Percentiles rank a stretch among this genome's conserved stretches.
These are phyloP conservation scores for Sonneratia caseolaris DNA, from an alignment of 345 rosid genomes.

Conservation along the genomic window DNA sequence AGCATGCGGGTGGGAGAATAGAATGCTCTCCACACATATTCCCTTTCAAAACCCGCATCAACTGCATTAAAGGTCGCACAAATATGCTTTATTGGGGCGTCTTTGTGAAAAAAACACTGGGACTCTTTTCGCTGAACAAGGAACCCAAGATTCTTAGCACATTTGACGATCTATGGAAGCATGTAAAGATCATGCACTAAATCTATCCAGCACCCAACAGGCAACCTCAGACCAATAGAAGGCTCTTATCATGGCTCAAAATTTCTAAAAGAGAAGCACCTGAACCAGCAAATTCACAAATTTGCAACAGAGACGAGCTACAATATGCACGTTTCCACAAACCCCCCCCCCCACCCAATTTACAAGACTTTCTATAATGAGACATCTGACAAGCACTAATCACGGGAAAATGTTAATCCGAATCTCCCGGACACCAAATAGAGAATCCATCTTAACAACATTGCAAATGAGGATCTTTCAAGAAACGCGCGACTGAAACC, in stretches of 20 bases:
- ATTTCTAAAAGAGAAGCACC: neutral
- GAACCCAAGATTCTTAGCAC: too few relatives aligned
- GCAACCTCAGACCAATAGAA: neutral
- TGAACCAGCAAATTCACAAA: neutral
- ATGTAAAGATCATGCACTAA: neutral
- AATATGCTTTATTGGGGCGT: neutral
- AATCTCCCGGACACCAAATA: neutral
- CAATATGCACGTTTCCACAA: neutral
- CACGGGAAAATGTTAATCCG: neutral
- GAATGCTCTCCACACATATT: neutral
- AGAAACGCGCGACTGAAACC: conserved; percentile 9
- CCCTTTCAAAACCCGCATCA: neutral
- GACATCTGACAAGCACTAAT: neutral
- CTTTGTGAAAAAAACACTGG: neutral
- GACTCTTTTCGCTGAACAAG: too few relatives aligned
- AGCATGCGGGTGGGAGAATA: neutral
- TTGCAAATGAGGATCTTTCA: conserved; percentile 3
- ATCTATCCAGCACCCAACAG: neutral
- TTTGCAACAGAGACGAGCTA: neutral
- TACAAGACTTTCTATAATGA: neutral
- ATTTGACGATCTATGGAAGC: too few relatives aligned
- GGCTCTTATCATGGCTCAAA: neutral
- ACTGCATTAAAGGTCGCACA: neutral
- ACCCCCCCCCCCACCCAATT: neutral
- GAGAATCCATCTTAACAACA: neutral